These are phyloP conservation scores for Claviceps sp. DNA, from an alignment of 2,329 filamentous ascomycete species.

Conservation along the genomic window DNA sequence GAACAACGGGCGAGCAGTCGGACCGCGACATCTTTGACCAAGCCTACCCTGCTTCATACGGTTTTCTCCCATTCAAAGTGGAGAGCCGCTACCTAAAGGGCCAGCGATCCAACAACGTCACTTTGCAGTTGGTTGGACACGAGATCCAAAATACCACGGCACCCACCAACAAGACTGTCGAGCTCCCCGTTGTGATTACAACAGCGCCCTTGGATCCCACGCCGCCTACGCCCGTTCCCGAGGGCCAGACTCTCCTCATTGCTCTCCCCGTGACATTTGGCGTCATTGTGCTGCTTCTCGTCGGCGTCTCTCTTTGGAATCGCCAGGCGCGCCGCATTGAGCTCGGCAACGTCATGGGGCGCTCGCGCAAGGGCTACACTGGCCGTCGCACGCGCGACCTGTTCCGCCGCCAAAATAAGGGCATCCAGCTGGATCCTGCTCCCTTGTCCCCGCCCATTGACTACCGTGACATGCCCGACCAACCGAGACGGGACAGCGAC, in stretches of 20 bases:
- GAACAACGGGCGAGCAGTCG: constrained; percentile 21
- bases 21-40: constrained; percentile 21
- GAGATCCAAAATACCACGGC: constrained; percentile 19
- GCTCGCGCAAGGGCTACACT: constrained; percentile 29
- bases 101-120: constrained; percentile 28
- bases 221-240: constrained; percentile 18
- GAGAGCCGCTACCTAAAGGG: constrained; percentile 17
- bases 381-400: constrained; percentile 25
- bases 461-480: constrained; percentile 12
- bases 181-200: constrained; percentile 26
- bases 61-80: constrained; percentile 35
- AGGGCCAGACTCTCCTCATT: constrained; percentile 33
- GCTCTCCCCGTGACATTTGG: constrained; percentile 38
- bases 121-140: constrained; percentile 28
- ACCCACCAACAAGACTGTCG: constrained; percentile 25
- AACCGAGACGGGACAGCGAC: constrained; percentile 28
- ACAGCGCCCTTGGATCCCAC: constrained; percentile 23
- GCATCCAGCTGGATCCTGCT: constrained; percentile 31
- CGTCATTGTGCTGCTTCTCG: constrained; percentile 30
- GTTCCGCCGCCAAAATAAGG: constrained; percentile 23
- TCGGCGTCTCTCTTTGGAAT: constrained; percentile 46
- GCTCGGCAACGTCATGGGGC: constrained; percentile 39
- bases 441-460: constrained; percentile 10
- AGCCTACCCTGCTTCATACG: constrained; percentile 26
- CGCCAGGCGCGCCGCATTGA: constrained; percentile 34